Conservation (phyloP, 2,329 filamentous ascomycete species). For the Podosphaera xanthii region DNA sequence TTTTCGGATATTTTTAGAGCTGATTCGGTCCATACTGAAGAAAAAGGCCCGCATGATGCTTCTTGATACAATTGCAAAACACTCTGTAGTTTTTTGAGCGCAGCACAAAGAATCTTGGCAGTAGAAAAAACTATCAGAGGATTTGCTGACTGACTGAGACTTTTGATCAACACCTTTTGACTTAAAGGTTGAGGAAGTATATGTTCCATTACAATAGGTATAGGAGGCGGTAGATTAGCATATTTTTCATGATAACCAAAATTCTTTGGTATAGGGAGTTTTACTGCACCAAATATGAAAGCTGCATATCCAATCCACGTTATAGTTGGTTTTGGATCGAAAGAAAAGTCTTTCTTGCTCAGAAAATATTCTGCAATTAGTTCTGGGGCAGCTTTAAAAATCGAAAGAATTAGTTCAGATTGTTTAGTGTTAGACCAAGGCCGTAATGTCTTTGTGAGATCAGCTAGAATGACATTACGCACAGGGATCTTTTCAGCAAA, state of each 20-base stretch:
- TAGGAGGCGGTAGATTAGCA: conserved; percentile 50
- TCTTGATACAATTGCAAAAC: conserved; percentile 20
- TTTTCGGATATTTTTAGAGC: conserved; percentile 43
- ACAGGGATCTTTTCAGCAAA: conserved; percentile 46
- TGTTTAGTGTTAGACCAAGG: conserved; percentile 68
- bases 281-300: conserved; percentile 63
- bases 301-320: conserved; percentile 91
- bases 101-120: conserved; percentile 52
- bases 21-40: conserved; percentile 44
- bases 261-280: conserved; percentile 45
- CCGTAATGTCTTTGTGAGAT: conserved; percentile 55
- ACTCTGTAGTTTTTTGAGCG: conserved; percentile 52
- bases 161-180: conserved; percentile 57
- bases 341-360: conserved; percentile 55
- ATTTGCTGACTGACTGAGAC: conserved; percentile 53
- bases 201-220: conserved; percentile 59
- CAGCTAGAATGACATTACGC: conserved; percentile 55
- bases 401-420: conserved; percentile 55
- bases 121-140: conserved; percentile 73
- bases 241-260: conserved; percentile 46
- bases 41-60: conserved; percentile 15
- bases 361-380: conserved; percentile 73
- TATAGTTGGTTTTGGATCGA: conserved; percentile 77
- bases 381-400: conserved; percentile 66
- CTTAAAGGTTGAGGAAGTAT: conserved; percentile 65